These are phyloP conservation scores for Metarhizium sp. DNA, from an alignment of 2,329 filamentous ascomycete species.

Conservation along the genomic window DNA sequence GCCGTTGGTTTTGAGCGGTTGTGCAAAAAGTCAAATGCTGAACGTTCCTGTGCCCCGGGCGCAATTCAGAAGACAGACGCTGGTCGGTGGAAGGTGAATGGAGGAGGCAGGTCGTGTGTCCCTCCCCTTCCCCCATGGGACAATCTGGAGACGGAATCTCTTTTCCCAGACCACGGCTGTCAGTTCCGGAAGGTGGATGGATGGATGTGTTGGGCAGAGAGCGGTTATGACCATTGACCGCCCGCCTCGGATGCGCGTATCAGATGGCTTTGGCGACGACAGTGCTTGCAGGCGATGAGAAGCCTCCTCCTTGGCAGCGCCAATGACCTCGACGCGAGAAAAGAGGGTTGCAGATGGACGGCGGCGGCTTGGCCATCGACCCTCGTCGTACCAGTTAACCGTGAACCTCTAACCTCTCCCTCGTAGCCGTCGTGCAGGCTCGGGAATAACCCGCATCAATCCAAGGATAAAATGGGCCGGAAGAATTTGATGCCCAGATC, in stretches of 20 bases:
- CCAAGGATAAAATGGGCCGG: too few relatives aligned
- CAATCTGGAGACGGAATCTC: neutral
- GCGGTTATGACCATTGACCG: too few relatives aligned
- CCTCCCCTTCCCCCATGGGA: neutral
- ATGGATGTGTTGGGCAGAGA: too few relatives aligned
- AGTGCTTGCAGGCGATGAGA: neutral
- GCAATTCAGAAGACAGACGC: neutral
- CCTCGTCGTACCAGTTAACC: too few relatives aligned
- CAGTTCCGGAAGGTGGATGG: neutral
- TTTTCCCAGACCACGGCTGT: conserved; percentile 13
- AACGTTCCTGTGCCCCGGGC: neutral
- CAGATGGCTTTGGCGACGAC: neutral
- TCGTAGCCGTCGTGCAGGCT: too few relatives aligned
- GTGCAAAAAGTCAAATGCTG: neutral
- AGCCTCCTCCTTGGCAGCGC: neutral
- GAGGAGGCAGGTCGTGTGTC: neutral
- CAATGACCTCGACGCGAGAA: neutral
- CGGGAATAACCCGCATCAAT: too few relatives aligned
- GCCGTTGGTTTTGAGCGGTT: neutral
- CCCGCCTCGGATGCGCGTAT: too few relatives aligned
- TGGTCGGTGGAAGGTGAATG: neutral
- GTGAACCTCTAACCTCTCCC: too few relatives aligned
- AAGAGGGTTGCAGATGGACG: neutral
- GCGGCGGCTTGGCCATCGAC: too few relatives aligned
- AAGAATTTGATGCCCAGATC: too few relatives aligned